These are phyloP conservation scores for Fagus crenata DNA, from an alignment of 306 rosid genomes.

Conservation along the genomic window DNA sequence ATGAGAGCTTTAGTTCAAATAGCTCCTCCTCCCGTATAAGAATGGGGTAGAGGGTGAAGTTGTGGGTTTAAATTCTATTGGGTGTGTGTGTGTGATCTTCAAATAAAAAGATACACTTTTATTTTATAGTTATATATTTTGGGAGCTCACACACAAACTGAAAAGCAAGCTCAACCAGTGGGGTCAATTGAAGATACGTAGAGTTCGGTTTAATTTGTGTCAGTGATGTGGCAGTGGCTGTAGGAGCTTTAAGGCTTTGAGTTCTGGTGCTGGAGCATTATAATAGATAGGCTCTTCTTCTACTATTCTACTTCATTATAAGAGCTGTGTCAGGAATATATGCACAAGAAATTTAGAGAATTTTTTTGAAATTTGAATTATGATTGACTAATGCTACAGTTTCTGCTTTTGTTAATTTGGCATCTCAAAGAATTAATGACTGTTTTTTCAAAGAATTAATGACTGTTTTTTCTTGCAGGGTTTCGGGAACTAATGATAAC, in stretches of 20 bases:
- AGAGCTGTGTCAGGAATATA: too few species aligned
- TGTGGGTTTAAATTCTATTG: background rate
- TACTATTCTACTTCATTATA: background rate
- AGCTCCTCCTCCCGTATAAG: too few species aligned
- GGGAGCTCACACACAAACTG: too few species aligned
- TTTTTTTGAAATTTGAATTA: background rate
- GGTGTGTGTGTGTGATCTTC: background rate
- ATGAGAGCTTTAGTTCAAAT: too few species aligned
- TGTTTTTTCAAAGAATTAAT: too few species aligned
- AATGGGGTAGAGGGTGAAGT: background rate
- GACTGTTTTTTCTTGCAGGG: conserved; percentile 49
- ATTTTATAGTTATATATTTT: too few species aligned
- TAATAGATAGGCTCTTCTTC: background rate
- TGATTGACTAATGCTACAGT: conserved; percentile 17
- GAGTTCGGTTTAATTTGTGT: background rate
- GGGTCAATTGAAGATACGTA: background rate
- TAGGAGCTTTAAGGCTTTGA: background rate
- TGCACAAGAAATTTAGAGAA: too few species aligned
- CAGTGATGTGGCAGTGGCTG: background rate
- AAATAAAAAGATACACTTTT: too few species aligned
- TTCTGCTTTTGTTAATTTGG: conserved; percentile 17
- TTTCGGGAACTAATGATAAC: conserved; percentile 52
- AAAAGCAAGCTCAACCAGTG: background rate
- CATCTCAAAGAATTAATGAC: conserved; percentile 19
- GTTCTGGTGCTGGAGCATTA: background rate